Evolutionary conservation across 208 protist genomes (phyloP).

Genomic region (Acanthamoeba healyi): DNA sequence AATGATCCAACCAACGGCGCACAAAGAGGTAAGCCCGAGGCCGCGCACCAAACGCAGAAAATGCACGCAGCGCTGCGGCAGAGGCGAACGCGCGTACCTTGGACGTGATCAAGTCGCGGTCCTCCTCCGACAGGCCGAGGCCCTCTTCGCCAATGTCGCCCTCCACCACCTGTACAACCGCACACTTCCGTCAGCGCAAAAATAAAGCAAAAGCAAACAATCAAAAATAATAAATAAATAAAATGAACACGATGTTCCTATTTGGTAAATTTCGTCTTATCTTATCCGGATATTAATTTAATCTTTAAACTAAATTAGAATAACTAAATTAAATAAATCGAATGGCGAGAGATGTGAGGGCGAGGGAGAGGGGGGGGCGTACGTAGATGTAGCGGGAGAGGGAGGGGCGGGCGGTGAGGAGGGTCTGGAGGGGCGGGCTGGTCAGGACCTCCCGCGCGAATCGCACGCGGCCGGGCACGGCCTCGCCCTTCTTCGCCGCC

Average conservation of each 20-base stretch:
- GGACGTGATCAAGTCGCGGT: not conserved
- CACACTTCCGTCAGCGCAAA: too few species aligned
- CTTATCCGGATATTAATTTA: too few species aligned
- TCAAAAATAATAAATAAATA: too few species aligned
- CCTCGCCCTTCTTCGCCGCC: not conserved
- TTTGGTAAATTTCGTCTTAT: too few species aligned
- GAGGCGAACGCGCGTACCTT: not conserved
- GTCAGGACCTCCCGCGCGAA: constrained; percentile 5
- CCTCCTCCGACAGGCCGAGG: constrained; percentile 3
- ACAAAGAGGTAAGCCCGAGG: too few species aligned
- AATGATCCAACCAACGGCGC: too few species aligned
- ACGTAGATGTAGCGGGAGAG: constrained; percentile 19
- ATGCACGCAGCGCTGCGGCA: too few species aligned
- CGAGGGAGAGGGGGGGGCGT: not conserved
- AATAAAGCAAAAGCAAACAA: too few species aligned
- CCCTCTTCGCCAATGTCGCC: constrained; percentile 5
- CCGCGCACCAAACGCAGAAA: too few species aligned
- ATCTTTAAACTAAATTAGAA: not conserved
- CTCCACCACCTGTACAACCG: not conserved
- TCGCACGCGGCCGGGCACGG: not conserved
- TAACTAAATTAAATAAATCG: not conserved
- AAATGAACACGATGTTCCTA: too few species aligned
- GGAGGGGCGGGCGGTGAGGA: constrained; percentile 24
- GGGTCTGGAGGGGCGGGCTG: constrained; percentile 12
- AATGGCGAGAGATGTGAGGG: not conserved